Percentiles rank a stretch among this genome's conserved stretches.
These are phyloP conservation scores for Xylaria intraflava DNA, from an alignment of 495 filamentous ascomycete genomes.

Conservation along the genomic window DNA sequence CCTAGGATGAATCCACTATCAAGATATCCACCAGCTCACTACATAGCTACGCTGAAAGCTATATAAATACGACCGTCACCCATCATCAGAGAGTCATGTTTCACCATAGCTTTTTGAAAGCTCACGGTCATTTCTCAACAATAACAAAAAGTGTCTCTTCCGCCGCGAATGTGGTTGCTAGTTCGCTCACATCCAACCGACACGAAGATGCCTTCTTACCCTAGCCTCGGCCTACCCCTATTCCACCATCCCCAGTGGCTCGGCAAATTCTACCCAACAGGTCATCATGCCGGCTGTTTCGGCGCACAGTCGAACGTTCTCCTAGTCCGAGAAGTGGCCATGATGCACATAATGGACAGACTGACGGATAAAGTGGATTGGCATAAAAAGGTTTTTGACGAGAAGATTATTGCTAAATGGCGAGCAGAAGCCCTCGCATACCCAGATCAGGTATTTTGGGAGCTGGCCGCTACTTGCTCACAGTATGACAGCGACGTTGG, in stretches of 20 bases:
- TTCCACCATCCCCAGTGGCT: neutral
- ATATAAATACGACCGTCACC: no score
- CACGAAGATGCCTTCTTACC: slow-evolving; percentile 4
- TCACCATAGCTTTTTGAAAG: no score
- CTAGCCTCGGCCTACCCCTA: slow-evolving; percentile 5
- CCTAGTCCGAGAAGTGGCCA: slow-evolving; percentile 31
- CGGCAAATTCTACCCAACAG: slow-evolving; percentile 1
- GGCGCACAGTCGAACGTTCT: slow-evolving; percentile 6
- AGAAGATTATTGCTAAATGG: slow-evolving; percentile 35
- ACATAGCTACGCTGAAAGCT: no score
- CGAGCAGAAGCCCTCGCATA: slow-evolving; percentile 27
- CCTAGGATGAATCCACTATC: no score
- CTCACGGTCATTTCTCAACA: no score
- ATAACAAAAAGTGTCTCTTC: no score
- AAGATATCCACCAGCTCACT: no score
- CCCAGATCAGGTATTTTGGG: slow-evolving; percentile 23
- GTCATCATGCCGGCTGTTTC: neutral
- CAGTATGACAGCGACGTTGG: neutral
- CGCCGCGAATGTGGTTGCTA: no score
- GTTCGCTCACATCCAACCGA: no score
- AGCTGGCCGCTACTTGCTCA: slow-evolving; percentile 7
- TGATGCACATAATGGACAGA: slow-evolving; percentile 34
- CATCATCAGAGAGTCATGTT: no score
- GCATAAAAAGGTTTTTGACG: slow-evolving; percentile 52
- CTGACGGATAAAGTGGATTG: slow-evolving; percentile 43